Evolutionary conservation across 2,329 filamentous ascomycete genomes (phyloP).

Genomic region (Colletotrichum cordylinicola): DNA sequence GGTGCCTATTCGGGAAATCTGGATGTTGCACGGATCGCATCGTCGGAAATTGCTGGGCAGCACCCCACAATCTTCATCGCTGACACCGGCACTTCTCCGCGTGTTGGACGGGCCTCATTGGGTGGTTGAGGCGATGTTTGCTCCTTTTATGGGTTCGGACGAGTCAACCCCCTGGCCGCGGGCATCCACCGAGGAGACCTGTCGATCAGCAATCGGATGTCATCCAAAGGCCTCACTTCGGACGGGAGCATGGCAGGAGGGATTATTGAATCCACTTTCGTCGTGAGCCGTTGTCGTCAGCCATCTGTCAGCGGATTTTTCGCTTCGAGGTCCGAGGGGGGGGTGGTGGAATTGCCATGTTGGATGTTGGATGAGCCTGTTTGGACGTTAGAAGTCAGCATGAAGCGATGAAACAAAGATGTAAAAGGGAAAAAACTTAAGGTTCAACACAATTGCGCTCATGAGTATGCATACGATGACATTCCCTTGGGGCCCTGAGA

Average conservation of each 20-base stretch:
- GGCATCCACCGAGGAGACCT: not conserved
- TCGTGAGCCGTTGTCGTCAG: not conserved
- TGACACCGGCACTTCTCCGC: not conserved
- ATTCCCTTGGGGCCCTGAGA: no score
- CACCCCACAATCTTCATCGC: not conserved
- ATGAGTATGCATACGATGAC: not conserved
- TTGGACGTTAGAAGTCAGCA: rapidly evolving
- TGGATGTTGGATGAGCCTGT: not conserved
- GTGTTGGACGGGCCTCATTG: not conserved
- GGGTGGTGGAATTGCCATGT: not conserved
- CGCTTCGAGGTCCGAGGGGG: not conserved
- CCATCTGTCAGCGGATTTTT: not conserved
- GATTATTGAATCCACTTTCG: not conserved
- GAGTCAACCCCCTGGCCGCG: constrained; percentile 1
- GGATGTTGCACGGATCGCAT: not conserved
- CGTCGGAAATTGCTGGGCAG: constrained; percentile 14
- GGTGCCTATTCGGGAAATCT: not conserved
- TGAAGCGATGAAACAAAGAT: rapidly evolving
- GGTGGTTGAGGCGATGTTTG: not conserved
- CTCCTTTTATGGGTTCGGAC: not conserved
- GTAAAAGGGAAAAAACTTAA: not conserved
- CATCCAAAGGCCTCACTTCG: not conserved
- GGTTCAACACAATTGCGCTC: rapidly evolving
- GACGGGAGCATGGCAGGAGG: not conserved
- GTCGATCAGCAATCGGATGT: not conserved